phyloP scores from a whole-genome alignment of 768 basidiomycete species.

The Rhodotorula paludigena region DNA sequence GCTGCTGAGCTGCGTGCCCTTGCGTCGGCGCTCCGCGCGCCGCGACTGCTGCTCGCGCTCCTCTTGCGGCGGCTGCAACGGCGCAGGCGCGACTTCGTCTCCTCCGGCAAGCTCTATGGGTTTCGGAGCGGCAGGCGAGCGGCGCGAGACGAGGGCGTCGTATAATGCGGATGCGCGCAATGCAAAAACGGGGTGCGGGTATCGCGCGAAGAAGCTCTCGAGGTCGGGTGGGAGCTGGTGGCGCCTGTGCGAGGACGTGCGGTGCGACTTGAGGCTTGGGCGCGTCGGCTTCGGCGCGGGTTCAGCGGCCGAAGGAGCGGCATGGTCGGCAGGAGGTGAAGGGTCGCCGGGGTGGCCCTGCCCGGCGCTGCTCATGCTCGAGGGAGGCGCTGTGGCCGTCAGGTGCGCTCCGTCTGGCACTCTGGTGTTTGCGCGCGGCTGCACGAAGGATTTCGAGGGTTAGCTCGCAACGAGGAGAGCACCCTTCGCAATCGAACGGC shows the following conservation, averaged over 20 bases:
- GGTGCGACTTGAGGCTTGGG: too few relatives aligned
- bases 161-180: slow-evolving; percentile 1
- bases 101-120: neutral
- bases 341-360: too few relatives aligned
- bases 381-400: too few relatives aligned
- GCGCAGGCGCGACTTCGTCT: neutral
- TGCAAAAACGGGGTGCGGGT: slow-evolving; percentile 12
- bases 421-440: too few relatives aligned
- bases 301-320: too few relatives aligned
- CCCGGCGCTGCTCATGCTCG: too few relatives aligned
- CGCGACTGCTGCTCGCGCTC: neutral
- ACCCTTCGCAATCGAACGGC: too few relatives aligned
- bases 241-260: neutral
- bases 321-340: too few relatives aligned
- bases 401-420: too few relatives aligned
- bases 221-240: neutral
- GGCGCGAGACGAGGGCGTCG: slow-evolving; percentile 10
- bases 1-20: neutral
- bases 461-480: too few relatives aligned
- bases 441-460: too few relatives aligned
- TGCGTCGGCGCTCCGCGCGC: neutral
- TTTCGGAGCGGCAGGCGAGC: neutral
- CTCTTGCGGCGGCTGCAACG: neutral
- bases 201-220: neutral
- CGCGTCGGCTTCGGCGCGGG: too few relatives aligned